Percentiles rank a stretch among this genome's conserved stretches.
Evolutionary conservation across 352 stramenopile genomes (phyloP).

Genomic region (Globisporangium middletonii): DNA sequence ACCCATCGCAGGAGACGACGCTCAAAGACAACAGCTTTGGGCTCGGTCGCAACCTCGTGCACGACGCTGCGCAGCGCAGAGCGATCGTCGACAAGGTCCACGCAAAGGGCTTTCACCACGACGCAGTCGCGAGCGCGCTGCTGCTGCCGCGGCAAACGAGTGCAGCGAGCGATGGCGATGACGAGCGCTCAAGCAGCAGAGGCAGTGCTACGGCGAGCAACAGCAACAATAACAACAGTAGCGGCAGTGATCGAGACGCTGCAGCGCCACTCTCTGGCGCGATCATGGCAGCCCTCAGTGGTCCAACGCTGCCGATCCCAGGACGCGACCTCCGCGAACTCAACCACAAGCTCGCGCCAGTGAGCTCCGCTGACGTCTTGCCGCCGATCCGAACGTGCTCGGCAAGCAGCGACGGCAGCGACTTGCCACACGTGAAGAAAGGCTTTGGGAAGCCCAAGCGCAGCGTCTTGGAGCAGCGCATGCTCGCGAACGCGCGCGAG

Average conservation of each 20-base stretch:
- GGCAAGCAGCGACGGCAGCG: background rate
- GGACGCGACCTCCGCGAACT: conserved; percentile 24
- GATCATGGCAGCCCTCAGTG: background rate
- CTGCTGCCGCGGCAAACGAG: conserved; percentile 19
- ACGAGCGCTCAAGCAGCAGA: too few relatives aligned
- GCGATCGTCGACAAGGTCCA: conserved; percentile 42
- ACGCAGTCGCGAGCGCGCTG: conserved; percentile 15
- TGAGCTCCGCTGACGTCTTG: conserved; percentile 1
- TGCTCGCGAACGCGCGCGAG: conserved; percentile 33
- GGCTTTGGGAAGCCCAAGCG: conserved; percentile 32
- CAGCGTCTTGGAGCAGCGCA: conserved; percentile 61
- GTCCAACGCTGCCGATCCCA: conserved; percentile 16
- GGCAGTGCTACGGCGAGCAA: background rate
- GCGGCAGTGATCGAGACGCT: background rate
- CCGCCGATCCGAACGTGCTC: background rate
- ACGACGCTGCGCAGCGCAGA: conserved; percentile 27
- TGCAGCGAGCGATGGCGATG: too few relatives aligned
- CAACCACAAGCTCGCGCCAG: conserved; percentile 23
- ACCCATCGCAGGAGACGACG: conserved; percentile 67
- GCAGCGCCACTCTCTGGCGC: background rate
- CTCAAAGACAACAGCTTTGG: conserved; percentile 73
- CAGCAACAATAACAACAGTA: conserved; percentile 11
- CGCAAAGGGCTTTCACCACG: conserved; percentile 28
- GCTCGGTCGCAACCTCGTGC: conserved; percentile 41
- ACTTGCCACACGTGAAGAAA: conserved; percentile 13